Conservation (phyloP, 305 asterid genomes). For the Fraxinus platypoda region DNA sequence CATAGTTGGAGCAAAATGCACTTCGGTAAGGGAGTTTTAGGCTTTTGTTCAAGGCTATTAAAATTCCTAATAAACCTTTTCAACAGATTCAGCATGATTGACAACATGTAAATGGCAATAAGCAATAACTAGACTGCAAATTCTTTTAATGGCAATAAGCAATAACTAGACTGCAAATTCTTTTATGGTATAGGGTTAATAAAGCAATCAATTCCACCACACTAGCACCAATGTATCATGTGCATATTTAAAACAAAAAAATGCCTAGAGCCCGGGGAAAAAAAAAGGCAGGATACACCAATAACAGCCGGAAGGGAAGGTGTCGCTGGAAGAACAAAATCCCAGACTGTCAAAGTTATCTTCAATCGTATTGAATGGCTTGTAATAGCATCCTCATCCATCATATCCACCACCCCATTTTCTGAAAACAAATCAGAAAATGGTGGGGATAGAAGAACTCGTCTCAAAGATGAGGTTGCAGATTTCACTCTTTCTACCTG, state of each 20-base stretch:
- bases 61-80: not conserved
- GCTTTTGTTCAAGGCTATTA: not conserved
- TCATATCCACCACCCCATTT: constrained; percentile 71
- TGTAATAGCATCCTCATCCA: constrained; percentile 96
- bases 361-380: constrained; percentile 74
- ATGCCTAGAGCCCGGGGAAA: not conserved
- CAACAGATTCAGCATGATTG: not conserved
- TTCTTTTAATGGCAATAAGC: not conserved
- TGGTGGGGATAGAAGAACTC: constrained; percentile 70
- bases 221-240: not conserved
- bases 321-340: constrained; percentile 81
- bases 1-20: not conserved
- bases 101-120: not conserved
- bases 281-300: constrained; percentile 82
- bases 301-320: constrained; percentile 98
- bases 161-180: not conserved
- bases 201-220: not conserved
- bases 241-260: not conserved
- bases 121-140: not conserved
- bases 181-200: not conserved
- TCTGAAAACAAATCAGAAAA: constrained; percentile 74
- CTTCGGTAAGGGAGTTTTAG: not conserved
- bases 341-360: constrained; percentile 90
- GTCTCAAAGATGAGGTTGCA: constrained; percentile 73
- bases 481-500: constrained; percentile 81